These are phyloP conservation scores for Solanum boliviense DNA, from an alignment of 257 asterid genomes.

Conservation along the genomic window DNA sequence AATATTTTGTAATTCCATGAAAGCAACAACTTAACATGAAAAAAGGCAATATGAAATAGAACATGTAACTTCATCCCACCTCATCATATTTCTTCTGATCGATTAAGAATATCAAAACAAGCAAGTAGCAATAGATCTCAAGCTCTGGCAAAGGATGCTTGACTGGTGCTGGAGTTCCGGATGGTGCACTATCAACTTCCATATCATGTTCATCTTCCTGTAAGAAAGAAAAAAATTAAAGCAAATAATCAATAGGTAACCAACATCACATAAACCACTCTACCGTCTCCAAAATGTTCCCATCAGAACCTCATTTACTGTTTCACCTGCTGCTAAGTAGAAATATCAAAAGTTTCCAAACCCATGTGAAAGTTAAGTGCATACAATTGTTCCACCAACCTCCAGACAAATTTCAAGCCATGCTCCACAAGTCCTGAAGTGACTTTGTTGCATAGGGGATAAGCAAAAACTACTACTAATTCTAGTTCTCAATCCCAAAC, in stretches of 20 bases:
- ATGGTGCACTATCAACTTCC: slow-evolving; percentile 72
- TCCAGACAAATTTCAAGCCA: background rate
- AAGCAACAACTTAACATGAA: background rate
- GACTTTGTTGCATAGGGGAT: background rate
- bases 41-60: background rate
- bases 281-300: background rate
- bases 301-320: background rate
- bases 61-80: slow-evolving; percentile 18
- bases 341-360: background rate
- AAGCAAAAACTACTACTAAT: background rate
- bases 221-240: slow-evolving; percentile 5
- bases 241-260: background rate
- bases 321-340: background rate
- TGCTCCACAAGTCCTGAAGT: background rate
- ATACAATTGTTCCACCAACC: background rate
- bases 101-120: slow-evolving; percentile 58
- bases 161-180: slow-evolving; percentile 41
- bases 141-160: slow-evolving; percentile 69
- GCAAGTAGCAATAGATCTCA: slow-evolving; percentile 76
- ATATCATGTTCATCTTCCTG: slow-evolving; percentile 65
- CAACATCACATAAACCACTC: background rate
- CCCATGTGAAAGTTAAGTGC: background rate
- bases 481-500: background rate
- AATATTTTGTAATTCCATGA: background rate
- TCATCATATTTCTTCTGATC: slow-evolving; percentile 68